Conservation (phyloP, 2,329 filamentous ascomycete species). For the Cucurbitaria berberidis region DNA sequence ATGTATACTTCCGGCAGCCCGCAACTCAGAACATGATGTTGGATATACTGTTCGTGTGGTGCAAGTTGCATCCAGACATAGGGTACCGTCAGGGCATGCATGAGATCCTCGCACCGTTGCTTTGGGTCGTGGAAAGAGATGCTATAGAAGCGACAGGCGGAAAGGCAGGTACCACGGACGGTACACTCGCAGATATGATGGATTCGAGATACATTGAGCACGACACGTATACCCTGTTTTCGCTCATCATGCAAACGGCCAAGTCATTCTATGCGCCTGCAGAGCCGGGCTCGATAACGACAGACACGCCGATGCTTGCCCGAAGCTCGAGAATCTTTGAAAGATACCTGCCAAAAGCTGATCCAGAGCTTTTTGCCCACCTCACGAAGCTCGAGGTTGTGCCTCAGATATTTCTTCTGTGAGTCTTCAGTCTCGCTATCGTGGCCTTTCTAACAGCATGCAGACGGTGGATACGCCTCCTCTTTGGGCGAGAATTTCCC, state of each 20-base stretch:
- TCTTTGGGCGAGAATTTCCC: conserved; percentile 92
- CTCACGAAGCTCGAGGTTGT: conserved; percentile 83
- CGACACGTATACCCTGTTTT: conserved; percentile 86
- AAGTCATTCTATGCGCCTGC: conserved; percentile 84
- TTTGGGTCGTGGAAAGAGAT: conserved; percentile 84
- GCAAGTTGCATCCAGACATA: conserved; percentile 84
- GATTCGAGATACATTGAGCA: conserved; percentile 82
- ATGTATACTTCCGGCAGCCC: conserved; percentile 83
- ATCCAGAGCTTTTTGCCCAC: conserved; percentile 83
- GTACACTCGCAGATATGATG: conserved; percentile 58
- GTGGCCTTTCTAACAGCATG: conserved; percentile 22
- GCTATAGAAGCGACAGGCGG: conserved; percentile 63
- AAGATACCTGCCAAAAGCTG: conserved; percentile 75
- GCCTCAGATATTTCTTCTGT: conserved; percentile 98
- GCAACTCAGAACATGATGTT: conserved; percentile 80
- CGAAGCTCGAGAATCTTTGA: conserved; percentile 89
- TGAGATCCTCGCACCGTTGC: conserved; percentile 86
- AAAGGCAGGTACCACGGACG: conserved; percentile 30
- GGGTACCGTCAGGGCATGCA: conserved; percentile 99
- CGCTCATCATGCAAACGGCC: conserved; percentile 83
- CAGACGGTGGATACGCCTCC: conserved; percentile 88
- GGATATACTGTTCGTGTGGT: conserved; percentile 92
- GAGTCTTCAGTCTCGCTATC: conserved; percentile 34
- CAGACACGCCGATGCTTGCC: conserved; percentile 75
- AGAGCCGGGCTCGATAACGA: conserved; percentile 33